Evolutionary conservation across 176 grass and related monocot genomes (phyloP).

Genomic region (Carex kokanica): DNA sequence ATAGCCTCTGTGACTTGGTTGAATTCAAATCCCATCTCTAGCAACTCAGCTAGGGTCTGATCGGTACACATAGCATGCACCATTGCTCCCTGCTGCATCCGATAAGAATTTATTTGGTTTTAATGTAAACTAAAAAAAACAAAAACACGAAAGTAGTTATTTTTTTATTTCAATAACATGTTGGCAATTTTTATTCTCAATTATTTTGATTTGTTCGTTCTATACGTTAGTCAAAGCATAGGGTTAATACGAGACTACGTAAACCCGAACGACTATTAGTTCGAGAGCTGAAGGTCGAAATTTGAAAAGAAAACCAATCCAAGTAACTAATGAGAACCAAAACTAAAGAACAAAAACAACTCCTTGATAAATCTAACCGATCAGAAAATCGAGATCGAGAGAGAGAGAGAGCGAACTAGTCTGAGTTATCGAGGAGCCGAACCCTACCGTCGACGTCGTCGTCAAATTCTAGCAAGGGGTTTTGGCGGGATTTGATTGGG

Average conservation of each 20-base stretch:
- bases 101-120: neutral
- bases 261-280: neutral
- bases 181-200: too few relatives aligned
- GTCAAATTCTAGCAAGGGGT: neutral
- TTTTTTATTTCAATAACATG: neutral
- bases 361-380: neutral
- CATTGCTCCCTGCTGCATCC: neutral
- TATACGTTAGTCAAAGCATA: neutral
- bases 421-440: neutral
- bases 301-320: neutral
- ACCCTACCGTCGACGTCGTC: neutral
- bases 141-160: neutral
- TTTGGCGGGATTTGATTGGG: conserved; percentile 23
- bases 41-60: conserved; percentile 54
- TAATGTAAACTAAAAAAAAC: neutral
- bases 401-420: neutral
- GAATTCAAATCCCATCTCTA: conserved; percentile 91
- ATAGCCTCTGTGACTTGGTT: conserved; percentile 52
- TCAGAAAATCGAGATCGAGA: neutral
- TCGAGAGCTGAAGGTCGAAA: neutral
- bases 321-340: neutral
- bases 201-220: neutral
- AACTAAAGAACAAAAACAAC: neutral
- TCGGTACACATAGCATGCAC: conserved; percentile 37
- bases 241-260: neutral